phyloP scores from a whole-genome alignment of 768 basidiomycete species.

The Panus rudis region DNA sequence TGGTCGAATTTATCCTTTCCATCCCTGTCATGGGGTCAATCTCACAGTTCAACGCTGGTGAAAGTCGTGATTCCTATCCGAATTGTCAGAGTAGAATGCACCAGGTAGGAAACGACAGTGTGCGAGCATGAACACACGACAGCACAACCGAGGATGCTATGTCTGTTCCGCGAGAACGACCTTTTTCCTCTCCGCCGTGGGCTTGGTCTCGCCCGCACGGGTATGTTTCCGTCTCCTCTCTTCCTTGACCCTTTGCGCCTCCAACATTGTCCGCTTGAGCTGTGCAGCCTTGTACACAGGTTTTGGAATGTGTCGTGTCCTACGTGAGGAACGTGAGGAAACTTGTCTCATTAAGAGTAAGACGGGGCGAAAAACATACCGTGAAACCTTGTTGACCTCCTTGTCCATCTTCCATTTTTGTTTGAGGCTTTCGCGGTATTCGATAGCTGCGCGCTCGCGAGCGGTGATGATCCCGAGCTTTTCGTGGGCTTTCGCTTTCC shows the following conservation, averaged over 20 bases:
- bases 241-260: slow-evolving; percentile 84
- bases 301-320: slow-evolving; percentile 80
- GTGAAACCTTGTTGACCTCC: slow-evolving; percentile 72
- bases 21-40: no score
- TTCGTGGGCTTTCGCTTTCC: slow-evolving; percentile 91
- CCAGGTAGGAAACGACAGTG: no score
- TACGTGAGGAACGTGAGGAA: slow-evolving; percentile 19
- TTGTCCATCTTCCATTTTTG: slow-evolving; percentile 84
- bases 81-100: no score
- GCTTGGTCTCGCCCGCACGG: slow-evolving; percentile 76
- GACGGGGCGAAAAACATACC: slow-evolving; percentile 42
- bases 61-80: no score
- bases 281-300: slow-evolving; percentile 83
- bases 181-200: slow-evolving; percentile 88
- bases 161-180: slow-evolving; percentile 77
- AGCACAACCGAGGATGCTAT: slow-evolving; percentile 20
- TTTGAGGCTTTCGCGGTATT: slow-evolving; percentile 85
- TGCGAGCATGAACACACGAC: no score
- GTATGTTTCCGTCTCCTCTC: slow-evolving; percentile 89
- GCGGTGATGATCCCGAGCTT: slow-evolving; percentile 88
- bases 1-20: no score
- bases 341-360: neutral
- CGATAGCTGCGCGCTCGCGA: slow-evolving; percentile 84
- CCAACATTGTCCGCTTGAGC: slow-evolving; percentile 91
- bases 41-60: no score